Evolutionary conservation across 148 eudicot species (phyloP), one percentile per base, ranked within the genome.

Genomic region (Camellia granthamiana): DNA sequence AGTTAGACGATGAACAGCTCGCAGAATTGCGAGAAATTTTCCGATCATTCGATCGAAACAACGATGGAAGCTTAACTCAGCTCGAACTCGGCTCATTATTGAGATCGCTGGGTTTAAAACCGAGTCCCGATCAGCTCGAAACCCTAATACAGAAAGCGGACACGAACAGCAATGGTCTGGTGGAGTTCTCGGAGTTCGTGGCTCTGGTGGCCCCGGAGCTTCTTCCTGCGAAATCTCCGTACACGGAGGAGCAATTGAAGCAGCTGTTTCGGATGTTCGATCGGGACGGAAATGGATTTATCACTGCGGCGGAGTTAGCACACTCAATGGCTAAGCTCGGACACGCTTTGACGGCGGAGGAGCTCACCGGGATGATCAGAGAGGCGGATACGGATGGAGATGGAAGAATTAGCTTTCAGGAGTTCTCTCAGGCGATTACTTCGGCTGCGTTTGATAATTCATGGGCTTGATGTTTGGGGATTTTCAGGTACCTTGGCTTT

Each of bases 341-440:
- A 6, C 94, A 91, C 64, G 92, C 94, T 1, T 70, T 91, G 84
- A 91, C 91, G 1, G 90, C 90, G 5, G 91, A 90, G 82, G 94
- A 91, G 86, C 77, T 91, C 47, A 91, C 94, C 0, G 94, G 90
- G 76, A 91, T 91, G 94, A 91, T 91, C 61, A 83, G 71, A 73
- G 94, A 91, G 44, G 94, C 94, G 3, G 94, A 91, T 78, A 88
- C 85, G 0, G 94, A 91, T 23, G 94, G 94, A 30, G 94, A 91
- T 72, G 94, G 94, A 2, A 79, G 92, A 82, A 90, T 91, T 77
- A 90, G 88, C 76, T 91, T 86, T 81, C 82, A 81, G 83, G 94
- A 91, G 87, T 91, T 91, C 23, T 85, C 91, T 12, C 90, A 87
- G 83, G 94, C 94, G 47, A 90, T 91, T 15, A 84, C 89, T 47